These are phyloP conservation scores for Fusarium temperatum DNA, from an alignment of 2,329 filamentous ascomycete genomes.

Conservation along the genomic window DNA sequence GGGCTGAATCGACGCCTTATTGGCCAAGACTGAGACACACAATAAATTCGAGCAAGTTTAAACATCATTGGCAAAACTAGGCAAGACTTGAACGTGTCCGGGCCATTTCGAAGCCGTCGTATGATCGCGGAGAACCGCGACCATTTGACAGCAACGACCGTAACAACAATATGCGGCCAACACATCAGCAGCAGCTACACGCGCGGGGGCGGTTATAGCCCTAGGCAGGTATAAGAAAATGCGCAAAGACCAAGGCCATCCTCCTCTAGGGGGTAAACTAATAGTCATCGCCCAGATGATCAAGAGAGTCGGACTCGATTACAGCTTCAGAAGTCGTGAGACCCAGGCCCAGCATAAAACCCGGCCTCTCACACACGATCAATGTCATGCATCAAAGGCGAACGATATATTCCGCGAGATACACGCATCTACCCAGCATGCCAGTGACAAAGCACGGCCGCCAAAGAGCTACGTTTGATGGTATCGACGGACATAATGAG, in stretches of 20 bases:
- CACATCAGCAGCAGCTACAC: no score
- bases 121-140: no score
- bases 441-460: neutral
- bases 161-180: no score
- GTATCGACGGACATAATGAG: neutral
- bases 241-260: no score
- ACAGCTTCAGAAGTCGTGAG: neutral
- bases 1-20: neutral
- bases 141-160: no score
- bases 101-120: no score
- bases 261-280: no score
- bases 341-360: neutral
- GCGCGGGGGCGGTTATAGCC: fast-evolving
- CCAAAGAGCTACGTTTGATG: neutral
- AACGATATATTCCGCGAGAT: neutral
- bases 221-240: no score
- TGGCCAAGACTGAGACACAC: neutral
- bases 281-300: no score
- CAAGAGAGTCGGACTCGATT: neutral
- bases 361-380: neutral
- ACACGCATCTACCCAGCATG: neutral
- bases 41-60: no score
- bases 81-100: no score
- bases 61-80: no score
- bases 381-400: neutral